Evolutionary conservation across 2,329 filamentous ascomycete species (phyloP).

Genomic region (Triangularia setosa): DNA sequence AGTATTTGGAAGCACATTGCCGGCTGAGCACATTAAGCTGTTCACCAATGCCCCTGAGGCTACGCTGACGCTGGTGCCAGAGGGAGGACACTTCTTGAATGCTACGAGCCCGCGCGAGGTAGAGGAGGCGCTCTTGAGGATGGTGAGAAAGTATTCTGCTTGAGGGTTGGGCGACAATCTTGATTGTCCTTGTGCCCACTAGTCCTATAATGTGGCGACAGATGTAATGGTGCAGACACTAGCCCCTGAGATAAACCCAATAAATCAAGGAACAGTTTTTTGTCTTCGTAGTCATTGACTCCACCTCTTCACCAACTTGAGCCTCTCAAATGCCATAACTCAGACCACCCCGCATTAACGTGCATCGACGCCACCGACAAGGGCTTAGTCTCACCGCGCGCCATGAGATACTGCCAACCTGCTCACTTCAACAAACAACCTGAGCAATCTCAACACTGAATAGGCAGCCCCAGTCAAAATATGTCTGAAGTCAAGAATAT

Average conservation of each 20-base stretch:
- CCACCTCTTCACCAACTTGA: background rate
- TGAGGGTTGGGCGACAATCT: background rate
- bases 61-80: conserved; percentile 41
- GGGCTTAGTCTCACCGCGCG: background rate
- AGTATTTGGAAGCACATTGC: conserved; percentile 39
- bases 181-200: background rate
- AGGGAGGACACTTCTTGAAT: conserved; percentile 47
- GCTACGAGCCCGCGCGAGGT: conserved; percentile 46
- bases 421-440: background rate
- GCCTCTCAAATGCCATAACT: background rate
- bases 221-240: background rate
- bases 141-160: conserved; percentile 33
- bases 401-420: background rate
- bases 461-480: background rate
- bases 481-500: conserved; percentile 12
- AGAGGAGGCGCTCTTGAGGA: conserved; percentile 41
- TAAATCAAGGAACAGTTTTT: background rate
- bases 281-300: background rate
- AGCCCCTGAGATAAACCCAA: background rate
- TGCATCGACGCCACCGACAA: background rate
- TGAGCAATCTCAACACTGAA: background rate
- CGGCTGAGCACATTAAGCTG: conserved; percentile 47
- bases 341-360: background rate
- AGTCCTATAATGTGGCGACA: background rate
- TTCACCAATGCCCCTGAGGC: conserved; percentile 45